Evolutionary conservation across 345 rosid species (phyloP), one percentile per base, ranked within the genome.

Genomic region (Bretschneidera sinensis): DNA sequence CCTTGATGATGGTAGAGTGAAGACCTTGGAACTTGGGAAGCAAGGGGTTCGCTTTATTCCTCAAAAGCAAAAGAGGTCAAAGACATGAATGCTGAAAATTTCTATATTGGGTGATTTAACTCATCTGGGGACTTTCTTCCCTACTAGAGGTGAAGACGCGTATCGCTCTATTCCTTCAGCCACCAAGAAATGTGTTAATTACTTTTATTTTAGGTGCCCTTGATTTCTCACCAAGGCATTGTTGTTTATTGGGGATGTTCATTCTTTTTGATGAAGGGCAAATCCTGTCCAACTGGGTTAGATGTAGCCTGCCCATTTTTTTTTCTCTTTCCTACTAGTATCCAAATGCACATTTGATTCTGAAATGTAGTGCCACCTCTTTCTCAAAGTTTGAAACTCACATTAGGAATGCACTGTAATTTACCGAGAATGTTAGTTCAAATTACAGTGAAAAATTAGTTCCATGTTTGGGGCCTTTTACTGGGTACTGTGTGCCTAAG

Each of bases 51-150:
- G 96, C 9, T 88, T 94, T 74, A 79, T 90, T 67, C 81, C 91
- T 51, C 89, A 82, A 71, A 94, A 90, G 78, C 96, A 88, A 65
- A 94, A 90, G 86, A 86, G 95, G 66, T 81, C 82, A 13, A 86
- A 61, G 51, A 66, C 67, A 8, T 85, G 78, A 82, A 60, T 21
- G 28, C 48, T n/a, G 11, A 43, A n/a, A 50, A 31, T 53, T 60
- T 1, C 35, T 31, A 22, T 16, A 43, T 34, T n/a, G n/a, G 48
- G 53, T 43, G 56, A 48, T 65, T 62, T 24, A 59, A 54, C 25
- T 24, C 49, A 59, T 31, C 13, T 24, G 39, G 59, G 64, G 66
- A 43, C 54, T 48, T 48, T 25, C 64, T 64, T 62, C 70, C n/a
- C 50, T 5, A 69, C 21, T 52, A 55, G 45, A 54, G 60, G 20